Evolutionary conservation across 2,329 filamentous ascomycete species (phyloP).

Genomic region (Diaporthe vexans): DNA sequence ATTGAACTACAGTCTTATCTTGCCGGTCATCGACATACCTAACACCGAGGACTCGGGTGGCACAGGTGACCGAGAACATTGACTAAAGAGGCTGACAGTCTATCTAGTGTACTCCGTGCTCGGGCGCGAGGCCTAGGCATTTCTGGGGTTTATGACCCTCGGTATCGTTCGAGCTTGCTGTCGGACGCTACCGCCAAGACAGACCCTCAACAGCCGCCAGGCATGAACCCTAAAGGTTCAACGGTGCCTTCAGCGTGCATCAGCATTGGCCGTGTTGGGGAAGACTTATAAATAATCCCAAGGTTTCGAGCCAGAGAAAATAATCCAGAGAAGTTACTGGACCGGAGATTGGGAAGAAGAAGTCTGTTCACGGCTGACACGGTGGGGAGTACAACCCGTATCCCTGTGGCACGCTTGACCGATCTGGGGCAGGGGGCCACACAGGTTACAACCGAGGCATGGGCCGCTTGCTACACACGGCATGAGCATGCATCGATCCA

Average conservation of each 20-base stretch:
- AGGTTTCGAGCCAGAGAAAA: background rate
- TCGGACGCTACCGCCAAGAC: background rate
- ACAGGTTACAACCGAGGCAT: slow-evolving; percentile 19
- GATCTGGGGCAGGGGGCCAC: background rate
- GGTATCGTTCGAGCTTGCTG: background rate
- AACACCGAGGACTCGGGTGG: background rate
- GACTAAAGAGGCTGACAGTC: slow-evolving; percentile 8
- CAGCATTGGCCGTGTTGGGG: background rate
- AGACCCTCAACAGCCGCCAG: background rate
- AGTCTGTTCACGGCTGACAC: background rate
- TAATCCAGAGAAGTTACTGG: background rate
- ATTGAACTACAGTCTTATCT: background rate
- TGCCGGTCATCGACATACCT: background rate
- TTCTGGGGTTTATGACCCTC: background rate
- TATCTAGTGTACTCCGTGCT: background rate
- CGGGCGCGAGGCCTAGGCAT: background rate
- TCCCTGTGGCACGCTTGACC: background rate
- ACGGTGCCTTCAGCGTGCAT: background rate
- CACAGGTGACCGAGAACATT: background rate
- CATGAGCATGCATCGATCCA: background rate
- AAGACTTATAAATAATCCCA: background rate
- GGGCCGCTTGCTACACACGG: background rate
- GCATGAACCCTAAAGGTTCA: background rate
- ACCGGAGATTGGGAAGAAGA: background rate
- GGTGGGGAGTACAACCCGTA: background rate